phyloP scores from a whole-genome alignment of 306 rosid species.

The Arachis stenosperma region DNA sequence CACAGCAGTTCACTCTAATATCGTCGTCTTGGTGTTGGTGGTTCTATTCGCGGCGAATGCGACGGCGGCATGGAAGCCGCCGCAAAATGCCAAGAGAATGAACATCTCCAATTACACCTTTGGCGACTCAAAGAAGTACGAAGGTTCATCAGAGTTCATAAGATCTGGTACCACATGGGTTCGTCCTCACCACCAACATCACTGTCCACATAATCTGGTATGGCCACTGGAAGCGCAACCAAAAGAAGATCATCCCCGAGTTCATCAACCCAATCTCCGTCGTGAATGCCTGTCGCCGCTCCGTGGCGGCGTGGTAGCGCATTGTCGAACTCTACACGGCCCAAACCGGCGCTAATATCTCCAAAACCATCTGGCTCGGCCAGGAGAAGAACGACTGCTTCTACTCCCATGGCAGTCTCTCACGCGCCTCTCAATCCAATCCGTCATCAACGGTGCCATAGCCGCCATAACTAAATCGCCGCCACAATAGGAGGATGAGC shows the following conservation, averaged over 20 bases:
- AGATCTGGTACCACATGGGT: conserved; percentile 90
- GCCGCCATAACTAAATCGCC: conserved; percentile 58
- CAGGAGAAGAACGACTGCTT: conserved; percentile 84
- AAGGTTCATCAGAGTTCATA: conserved; percentile 95
- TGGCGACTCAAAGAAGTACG: conserved; percentile 76
- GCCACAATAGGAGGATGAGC: too few species aligned
- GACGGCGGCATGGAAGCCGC: conserved; percentile 66
- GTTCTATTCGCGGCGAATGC: conserved; percentile 39
- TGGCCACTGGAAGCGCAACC: conserved; percentile 69
- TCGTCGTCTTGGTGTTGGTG: conserved; percentile 1
- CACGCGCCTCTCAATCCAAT: conserved; percentile 75
- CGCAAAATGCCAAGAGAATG: conserved; percentile 29
- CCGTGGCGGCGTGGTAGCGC: conserved; percentile 85
- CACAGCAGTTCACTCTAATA: conserved; percentile 32
- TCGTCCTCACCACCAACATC: conserved; percentile 87
- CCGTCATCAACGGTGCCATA: conserved; percentile 82
- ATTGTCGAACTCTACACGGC: conserved; percentile 89
- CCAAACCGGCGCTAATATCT: conserved; percentile 82
- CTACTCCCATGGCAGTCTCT: conserved; percentile 79
- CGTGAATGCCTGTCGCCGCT: conserved; percentile 50
- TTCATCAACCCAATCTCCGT: conserved; percentile 86
- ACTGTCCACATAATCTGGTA: conserved; percentile 95
- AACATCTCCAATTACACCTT: conserved; percentile 49
- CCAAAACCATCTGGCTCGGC: conserved; percentile 66
- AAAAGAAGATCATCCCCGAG: conserved; percentile 92